Base-by-base conservation (phyloP, 2,329 filamentous ascomycete genomes). In the Trichoderma cornu-damae region DNA sequence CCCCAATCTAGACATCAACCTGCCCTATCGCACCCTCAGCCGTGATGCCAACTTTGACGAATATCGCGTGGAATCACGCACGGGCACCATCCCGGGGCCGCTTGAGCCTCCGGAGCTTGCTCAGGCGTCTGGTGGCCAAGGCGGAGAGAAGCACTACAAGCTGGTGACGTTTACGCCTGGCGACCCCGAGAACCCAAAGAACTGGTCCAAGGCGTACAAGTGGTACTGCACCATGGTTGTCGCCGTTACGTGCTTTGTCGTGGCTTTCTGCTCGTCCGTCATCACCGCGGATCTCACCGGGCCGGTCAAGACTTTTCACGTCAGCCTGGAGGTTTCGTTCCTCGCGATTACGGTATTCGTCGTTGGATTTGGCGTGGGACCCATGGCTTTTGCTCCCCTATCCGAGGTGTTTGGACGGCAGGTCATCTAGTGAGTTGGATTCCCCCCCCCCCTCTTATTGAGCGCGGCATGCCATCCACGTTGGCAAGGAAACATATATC, bases 141-240 rank as follows among this genome's bases (percentile, higher is more conserved):
- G 57, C 12, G 47, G 35, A 14, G 66, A 69, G 49, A 65, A 66
- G 6, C 63, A 66, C 20, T 80, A 80, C 69, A 74, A 74, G 62
- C 83, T 88, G 3, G 81, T 86, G 47, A 76, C 75, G 0, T 96
- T 94, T 67, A 81, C 78, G 3, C 79, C 85, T 2, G 75, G 84
- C 59, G 89, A 94, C 68, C 81, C 83, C 0, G 87, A 86, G 62
- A 93, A 93, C 66, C 89, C 90, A 0, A 93, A 93, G 78, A 94
- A 93, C 71, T 94, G 88, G 88, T 83, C 80, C 57, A 90, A 90
- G 70, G 75, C 73, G 1, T 87, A 77, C 70, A 94, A 92, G 72
- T 93, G 89, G 89, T 89, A 86, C 66, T 86, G 83, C 67, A 96
- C 90, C 22, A 90, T 95, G 86, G 84, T 90, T 14, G 89, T 96